These are phyloP conservation scores for Ormosia semicastrata DNA, from an alignment of 306 rosid species.

Conservation along the genomic window DNA sequence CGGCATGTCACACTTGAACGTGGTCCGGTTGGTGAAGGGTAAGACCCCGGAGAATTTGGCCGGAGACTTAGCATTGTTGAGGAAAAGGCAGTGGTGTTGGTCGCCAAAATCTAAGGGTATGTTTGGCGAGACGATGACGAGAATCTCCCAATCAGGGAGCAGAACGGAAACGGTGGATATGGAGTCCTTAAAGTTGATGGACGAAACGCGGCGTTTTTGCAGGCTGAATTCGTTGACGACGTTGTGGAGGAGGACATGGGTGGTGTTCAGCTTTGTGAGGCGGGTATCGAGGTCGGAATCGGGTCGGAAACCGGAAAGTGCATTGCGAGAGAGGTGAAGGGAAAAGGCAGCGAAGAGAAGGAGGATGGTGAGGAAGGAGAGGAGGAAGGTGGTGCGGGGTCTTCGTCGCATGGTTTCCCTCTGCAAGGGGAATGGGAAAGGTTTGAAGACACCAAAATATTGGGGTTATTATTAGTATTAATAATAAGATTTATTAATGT, in stretches of 20 bases:
- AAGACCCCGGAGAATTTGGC: slow-evolving; percentile 43
- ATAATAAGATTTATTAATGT: neutral
- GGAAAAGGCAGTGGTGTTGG: slow-evolving; percentile 45
- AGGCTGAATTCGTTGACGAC: neutral
- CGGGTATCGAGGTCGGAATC: neutral
- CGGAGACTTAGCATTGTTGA: slow-evolving; percentile 35
- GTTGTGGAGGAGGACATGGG: neutral
- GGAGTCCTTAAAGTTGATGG: slow-evolving; percentile 23
- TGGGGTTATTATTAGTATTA: neutral
- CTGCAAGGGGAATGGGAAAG: no score
- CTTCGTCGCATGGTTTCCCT: slow-evolving; percentile 44
- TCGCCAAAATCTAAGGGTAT: neutral
- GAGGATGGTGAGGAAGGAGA: slow-evolving; percentile 32
- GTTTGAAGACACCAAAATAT: neutral
- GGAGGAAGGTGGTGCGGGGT: slow-evolving; percentile 33
- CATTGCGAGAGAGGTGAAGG: slow-evolving; percentile 42
- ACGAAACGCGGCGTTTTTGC: slow-evolving; percentile 46
- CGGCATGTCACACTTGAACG: slow-evolving; percentile 59
- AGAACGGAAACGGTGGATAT: slow-evolving; percentile 47
- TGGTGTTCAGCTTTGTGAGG: neutral
- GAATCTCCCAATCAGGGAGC: slow-evolving; percentile 67
- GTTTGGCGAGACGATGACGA: slow-evolving; percentile 37
- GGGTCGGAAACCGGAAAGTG: slow-evolving; percentile 8
- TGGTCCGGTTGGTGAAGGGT: slow-evolving; percentile 29
- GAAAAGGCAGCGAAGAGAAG: slow-evolving; percentile 35